A percentile compares a stretch with the other conserved stretches of the same genome.
phyloP scores from a whole-genome alignment of 2,329 filamentous ascomycete genomes.

The Cladophialophora chaetospira region DNA sequence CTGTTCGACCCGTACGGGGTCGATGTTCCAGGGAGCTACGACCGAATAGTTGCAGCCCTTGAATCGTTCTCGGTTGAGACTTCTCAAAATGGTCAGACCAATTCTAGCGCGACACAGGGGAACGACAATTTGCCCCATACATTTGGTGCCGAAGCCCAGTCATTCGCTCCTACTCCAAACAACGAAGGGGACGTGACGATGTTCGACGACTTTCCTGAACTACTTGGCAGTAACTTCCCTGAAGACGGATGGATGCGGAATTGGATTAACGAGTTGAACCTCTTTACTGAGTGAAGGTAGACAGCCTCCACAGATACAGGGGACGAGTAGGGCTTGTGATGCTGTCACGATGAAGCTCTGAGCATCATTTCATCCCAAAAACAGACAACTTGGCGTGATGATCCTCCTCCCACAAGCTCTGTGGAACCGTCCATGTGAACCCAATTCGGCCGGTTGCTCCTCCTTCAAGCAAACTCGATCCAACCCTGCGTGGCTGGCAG shows the following conservation, averaged over 20 bases:
- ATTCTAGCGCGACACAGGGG: neutral
- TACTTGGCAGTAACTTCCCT: slow-evolving; percentile 18
- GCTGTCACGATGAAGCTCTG: too few species aligned
- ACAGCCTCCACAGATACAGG: too few species aligned
- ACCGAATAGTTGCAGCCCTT: slow-evolving; percentile 8
- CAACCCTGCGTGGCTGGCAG: too few species aligned
- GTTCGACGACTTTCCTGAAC: slow-evolving; percentile 4
- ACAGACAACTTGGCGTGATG: too few species aligned
- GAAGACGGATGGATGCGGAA: slow-evolving; percentile 23
- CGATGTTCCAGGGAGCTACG: slow-evolving; percentile 10
- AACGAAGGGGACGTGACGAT: neutral
- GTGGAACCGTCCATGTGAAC: too few species aligned
- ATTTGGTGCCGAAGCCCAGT: neutral
- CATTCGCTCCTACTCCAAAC: neutral
- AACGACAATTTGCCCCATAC: neutral
- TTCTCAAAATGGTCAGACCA: neutral
- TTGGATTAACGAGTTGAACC: slow-evolving; percentile 22
- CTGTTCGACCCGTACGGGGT: slow-evolving; percentile 17
- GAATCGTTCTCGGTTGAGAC: neutral
- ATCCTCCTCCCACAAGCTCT: too few species aligned
- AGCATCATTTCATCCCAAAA: too few species aligned
- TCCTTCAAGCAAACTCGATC: too few species aligned
- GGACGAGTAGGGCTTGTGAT: too few species aligned
- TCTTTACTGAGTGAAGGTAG: slow-evolving; percentile 10
- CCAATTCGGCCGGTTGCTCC: too few species aligned